phyloP scores from a whole-genome alignment of 768 basidiomycete species.

The Naganishia kalamii region DNA sequence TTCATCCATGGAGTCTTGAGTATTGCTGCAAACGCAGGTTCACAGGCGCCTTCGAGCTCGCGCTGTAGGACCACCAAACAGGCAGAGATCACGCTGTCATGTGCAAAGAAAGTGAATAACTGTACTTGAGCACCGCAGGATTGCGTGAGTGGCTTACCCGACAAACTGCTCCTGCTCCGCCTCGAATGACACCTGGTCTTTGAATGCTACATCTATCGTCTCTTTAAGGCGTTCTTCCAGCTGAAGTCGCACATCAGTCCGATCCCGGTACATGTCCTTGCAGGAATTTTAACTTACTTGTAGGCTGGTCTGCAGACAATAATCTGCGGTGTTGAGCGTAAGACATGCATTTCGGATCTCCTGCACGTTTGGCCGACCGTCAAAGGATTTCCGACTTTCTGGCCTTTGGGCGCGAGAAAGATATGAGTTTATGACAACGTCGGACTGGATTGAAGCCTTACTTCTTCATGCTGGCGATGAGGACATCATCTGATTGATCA shows the following conservation, averaged over 20 bases:
- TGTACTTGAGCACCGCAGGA: background rate
- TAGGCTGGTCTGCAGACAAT: conserved; percentile 82
- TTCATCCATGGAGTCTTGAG: conserved; percentile 70
- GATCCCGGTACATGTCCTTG: background rate
- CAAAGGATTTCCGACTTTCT: conserved; percentile 61
- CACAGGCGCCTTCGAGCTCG: conserved; percentile 79
- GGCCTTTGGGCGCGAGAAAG: background rate
- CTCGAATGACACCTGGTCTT: conserved; percentile 74
- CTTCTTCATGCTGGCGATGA: conserved; percentile 69
- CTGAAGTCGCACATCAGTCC: conserved; percentile 49
- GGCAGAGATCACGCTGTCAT: conserved; percentile 69
- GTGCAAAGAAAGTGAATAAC: background rate
- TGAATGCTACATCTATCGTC: conserved; percentile 68
- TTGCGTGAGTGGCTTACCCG: conserved; percentile 53
- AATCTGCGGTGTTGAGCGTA: conserved; percentile 95
- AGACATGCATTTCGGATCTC: conserved; percentile 77
- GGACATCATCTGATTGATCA: conserved; percentile 70
- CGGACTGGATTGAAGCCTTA: conserved; percentile 36
- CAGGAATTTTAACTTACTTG: conserved; percentile 55
- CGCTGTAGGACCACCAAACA: conserved; percentile 71
- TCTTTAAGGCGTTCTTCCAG: conserved; percentile 86
- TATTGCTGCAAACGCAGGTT: conserved; percentile 70
- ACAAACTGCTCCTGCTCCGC: conserved; percentile 82
- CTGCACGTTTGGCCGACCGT: conserved; percentile 66
- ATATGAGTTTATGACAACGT: background rate